Evolutionary conservation across 1,284 basidiomycete genomes (phyloP).

Genomic region (Spongispora temasekensis): DNA sequence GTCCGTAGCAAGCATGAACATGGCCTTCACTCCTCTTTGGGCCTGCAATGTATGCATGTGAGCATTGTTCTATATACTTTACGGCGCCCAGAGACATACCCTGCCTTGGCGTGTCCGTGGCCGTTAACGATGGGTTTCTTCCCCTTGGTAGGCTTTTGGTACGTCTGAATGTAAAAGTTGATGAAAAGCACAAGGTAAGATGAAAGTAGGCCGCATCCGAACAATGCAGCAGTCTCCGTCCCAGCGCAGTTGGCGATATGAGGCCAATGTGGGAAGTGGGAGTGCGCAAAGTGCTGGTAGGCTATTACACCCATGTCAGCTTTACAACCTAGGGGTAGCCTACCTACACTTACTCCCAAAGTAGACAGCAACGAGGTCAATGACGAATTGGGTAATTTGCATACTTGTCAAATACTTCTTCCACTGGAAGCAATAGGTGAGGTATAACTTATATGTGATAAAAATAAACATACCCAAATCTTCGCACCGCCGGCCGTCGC

Average conservation of each 20-base stretch:
- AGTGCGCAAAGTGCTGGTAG: constrained; percentile 79
- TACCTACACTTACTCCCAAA: constrained; percentile 78
- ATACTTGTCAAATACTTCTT: constrained; percentile 95
- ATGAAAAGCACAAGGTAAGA: constrained; percentile 92
- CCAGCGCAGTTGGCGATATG: constrained; percentile 84
- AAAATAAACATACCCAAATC: constrained; percentile 80
- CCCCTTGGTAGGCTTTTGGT: constrained; percentile 61
- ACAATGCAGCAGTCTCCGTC: constrained; percentile 83
- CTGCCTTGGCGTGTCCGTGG: constrained; percentile 35
- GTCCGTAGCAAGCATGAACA: background rate
- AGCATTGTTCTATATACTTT: too few relatives aligned
- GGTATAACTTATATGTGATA: background rate
- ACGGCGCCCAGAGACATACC: constrained; percentile 16
- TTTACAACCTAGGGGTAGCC: background rate
- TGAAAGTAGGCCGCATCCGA: constrained; percentile 87
- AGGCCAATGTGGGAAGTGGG: constrained; percentile 68
- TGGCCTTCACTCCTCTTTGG: constrained; percentile 26
- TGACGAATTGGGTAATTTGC: constrained; percentile 95
- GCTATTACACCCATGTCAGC: constrained; percentile 50
- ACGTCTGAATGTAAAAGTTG: constrained; percentile 86
- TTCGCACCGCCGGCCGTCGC: constrained; percentile 93
- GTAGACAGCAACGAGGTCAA: constrained; percentile 89
- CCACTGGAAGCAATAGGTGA: constrained; percentile 63
- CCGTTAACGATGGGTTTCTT: constrained; percentile 41
- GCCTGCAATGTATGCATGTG: constrained; percentile 14